Percentiles rank a stretch among this genome's conserved stretches.
Conservation (phyloP, 208 protist genomes). For the Leishmania braziliensis region DNA sequence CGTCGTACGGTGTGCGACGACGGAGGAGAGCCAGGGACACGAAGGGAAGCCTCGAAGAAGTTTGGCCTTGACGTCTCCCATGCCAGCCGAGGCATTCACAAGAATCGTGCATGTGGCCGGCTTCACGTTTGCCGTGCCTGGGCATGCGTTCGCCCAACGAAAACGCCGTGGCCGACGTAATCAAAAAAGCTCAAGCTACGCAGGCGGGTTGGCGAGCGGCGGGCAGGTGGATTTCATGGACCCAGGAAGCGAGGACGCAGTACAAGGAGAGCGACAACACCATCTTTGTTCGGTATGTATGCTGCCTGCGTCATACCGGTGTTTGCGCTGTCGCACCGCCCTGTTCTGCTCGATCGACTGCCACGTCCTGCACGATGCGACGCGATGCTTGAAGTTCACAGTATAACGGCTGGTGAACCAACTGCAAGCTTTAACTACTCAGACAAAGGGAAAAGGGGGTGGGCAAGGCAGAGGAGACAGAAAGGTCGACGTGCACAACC, state of each 20-base stretch:
- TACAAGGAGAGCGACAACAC: conserved; percentile 27
- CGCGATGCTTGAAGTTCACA: conserved; percentile 81
- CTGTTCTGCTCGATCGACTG: conserved; percentile 84
- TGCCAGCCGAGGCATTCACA: neutral
- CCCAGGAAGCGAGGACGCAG: neutral
- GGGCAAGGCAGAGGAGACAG: neutral
- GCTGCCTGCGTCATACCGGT: conserved; percentile 66
- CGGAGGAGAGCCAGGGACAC: neutral
- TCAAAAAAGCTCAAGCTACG: neutral
- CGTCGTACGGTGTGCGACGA: neutral
- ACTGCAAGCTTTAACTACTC: neutral
- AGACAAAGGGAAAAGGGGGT: neutral
- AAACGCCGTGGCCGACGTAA: neutral
- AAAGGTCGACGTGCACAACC: neutral
- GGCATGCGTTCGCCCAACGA: neutral
- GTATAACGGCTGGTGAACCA: conserved; percentile 30
- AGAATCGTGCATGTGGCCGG: neutral
- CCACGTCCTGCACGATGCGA: conserved; percentile 78
- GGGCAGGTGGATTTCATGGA: neutral
- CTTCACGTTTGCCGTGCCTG: neutral
- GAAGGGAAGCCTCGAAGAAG: neutral
- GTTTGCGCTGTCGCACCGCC: conserved; percentile 58
- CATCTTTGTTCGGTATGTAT: conserved; percentile 80
- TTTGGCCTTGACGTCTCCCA: neutral
- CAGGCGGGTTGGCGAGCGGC: neutral